phyloP scores from a whole-genome alignment of 352 stramenopile genomes.

The Phytopythium boreale region DNA sequence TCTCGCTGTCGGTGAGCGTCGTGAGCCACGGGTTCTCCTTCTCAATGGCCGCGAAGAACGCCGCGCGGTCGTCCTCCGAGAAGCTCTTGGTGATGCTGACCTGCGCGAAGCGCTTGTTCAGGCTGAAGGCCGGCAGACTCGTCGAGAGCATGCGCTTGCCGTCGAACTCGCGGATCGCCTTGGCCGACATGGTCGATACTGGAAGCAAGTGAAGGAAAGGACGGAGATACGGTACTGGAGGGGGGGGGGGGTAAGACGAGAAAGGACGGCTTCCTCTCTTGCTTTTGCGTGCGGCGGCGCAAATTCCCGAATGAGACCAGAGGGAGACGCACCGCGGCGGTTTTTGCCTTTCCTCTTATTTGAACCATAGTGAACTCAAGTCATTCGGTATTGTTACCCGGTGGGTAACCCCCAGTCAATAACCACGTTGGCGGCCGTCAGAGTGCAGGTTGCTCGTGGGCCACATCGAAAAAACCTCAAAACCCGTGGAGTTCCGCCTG shows the following conservation, averaged over 20 bases:
- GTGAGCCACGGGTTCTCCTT: slow-evolving; percentile 82
- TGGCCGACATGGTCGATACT: slow-evolving; percentile 87
- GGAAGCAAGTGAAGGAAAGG: slow-evolving; percentile 3
- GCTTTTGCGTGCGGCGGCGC: slow-evolving; percentile 21
- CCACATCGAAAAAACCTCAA: slow-evolving; percentile 5
- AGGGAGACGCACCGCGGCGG: background rate
- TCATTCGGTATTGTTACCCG: background rate
- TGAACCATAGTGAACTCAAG: background rate
- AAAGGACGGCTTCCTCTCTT: background rate
- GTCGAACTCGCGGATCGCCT: slow-evolving; percentile 95
- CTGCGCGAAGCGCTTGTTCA: slow-evolving; percentile 77
- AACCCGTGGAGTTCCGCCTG: background rate
- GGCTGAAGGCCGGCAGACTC: slow-evolving; percentile 69
- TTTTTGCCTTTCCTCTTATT: background rate
- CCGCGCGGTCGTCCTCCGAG: slow-evolving; percentile 31
- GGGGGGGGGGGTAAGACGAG: slow-evolving; percentile 2
- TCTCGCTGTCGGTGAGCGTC: slow-evolving; percentile 50
- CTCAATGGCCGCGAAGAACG: slow-evolving; percentile 73
- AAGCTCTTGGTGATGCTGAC: slow-evolving; percentile 51
- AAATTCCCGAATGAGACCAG: slow-evolving; percentile 37
- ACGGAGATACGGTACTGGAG: background rate
- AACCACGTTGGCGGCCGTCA: background rate
- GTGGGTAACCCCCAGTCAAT: background rate
- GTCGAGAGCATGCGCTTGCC: slow-evolving; percentile 92
- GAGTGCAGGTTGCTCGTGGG: background rate